Percentiles rank a stretch among this genome's conserved stretches.
Evolutionary conservation across 371 early-diverging fungal species (phyloP).

Genomic region (Smittium mucronatum): DNA sequence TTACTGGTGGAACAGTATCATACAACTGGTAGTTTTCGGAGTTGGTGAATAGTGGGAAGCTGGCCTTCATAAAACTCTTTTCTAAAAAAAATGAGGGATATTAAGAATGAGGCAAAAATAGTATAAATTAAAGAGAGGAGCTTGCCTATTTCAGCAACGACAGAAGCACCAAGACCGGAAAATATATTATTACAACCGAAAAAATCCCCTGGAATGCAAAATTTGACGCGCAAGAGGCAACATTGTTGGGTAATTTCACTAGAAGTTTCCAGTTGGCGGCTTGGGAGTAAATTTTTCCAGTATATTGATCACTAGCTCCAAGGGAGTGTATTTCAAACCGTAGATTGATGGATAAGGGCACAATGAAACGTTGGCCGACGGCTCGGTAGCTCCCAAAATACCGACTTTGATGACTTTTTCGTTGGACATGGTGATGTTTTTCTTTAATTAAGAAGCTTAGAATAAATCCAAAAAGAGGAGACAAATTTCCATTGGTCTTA

Average conservation of each 20-base stretch:
- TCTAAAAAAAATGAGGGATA: background rate
- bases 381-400: slow-evolving; percentile 95
- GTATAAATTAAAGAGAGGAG: background rate
- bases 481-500: no score
- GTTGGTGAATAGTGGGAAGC: slow-evolving; percentile 84
- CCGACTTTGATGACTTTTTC: slow-evolving; percentile 41
- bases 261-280: slow-evolving; percentile 81
- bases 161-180: slow-evolving; percentile 83
- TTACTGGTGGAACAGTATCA: slow-evolving; percentile 78
- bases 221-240: slow-evolving; percentile 46
- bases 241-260: slow-evolving; percentile 52
- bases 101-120: background rate
- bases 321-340: slow-evolving; percentile 70
- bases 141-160: slow-evolving; percentile 68
- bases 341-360: slow-evolving; percentile 74
- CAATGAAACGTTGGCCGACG: slow-evolving; percentile 95
- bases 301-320: slow-evolving; percentile 84
- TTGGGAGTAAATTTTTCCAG: slow-evolving; percentile 66
- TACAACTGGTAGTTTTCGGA: slow-evolving; percentile 90
- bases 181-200: slow-evolving; percentile 76
- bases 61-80: slow-evolving; percentile 65
- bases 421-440: background rate
- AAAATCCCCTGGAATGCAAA: slow-evolving; percentile 71
- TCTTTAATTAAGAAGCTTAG: no score
- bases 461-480: no score